Percentiles rank a stretch among this genome's conserved stretches.
Evolutionary conservation across 768 basidiomycete genomes (phyloP).

Genomic region (Aureoboletus auriporus): DNA sequence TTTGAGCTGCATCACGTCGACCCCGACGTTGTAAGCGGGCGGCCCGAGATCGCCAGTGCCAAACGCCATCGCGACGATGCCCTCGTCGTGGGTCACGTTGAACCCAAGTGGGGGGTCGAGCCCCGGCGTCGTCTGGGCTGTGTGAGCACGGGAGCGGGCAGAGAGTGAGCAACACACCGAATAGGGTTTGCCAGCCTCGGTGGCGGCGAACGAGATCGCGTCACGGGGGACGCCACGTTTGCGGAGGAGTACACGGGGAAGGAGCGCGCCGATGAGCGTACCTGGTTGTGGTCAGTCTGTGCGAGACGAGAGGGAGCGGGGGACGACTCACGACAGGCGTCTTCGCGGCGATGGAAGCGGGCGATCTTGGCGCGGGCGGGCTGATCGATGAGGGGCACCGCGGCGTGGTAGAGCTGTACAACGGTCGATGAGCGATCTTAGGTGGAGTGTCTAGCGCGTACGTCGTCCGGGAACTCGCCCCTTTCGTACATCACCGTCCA

Average conservation of each 20-base stretch:
- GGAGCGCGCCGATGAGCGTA: constrained; percentile 70
- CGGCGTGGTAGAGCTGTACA: constrained; percentile 57
- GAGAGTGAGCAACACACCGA: constrained; percentile 43
- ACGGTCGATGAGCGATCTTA: background rate
- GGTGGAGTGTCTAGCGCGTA: constrained; percentile 22
- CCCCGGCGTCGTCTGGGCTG: constrained; percentile 39
- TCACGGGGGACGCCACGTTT: constrained; percentile 49
- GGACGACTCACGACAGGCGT: constrained; percentile 62
- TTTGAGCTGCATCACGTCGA: constrained; percentile 79
- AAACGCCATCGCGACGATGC: constrained; percentile 63
- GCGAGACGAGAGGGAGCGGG: background rate
- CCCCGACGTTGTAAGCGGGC: constrained; percentile 56
- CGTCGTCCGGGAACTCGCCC: constrained; percentile 31
- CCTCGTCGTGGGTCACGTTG: constrained; percentile 82
- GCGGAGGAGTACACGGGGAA: constrained; percentile 60
- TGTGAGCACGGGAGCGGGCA: constrained; percentile 3
- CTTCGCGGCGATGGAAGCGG: constrained; percentile 66
- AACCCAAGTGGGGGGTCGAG: constrained; percentile 60
- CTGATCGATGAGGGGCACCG: constrained; percentile 54
- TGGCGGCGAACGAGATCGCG: constrained; percentile 50
- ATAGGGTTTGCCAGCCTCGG: constrained; percentile 73
- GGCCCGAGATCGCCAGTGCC: constrained; percentile 46
- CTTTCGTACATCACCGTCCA: constrained; percentile 39
- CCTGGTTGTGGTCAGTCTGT: constrained; percentile 41
- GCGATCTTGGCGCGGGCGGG: constrained; percentile 54